These are phyloP conservation scores for Solanum ossicruentum DNA, from an alignment of 257 asterid genomes.

Conservation along the genomic window DNA sequence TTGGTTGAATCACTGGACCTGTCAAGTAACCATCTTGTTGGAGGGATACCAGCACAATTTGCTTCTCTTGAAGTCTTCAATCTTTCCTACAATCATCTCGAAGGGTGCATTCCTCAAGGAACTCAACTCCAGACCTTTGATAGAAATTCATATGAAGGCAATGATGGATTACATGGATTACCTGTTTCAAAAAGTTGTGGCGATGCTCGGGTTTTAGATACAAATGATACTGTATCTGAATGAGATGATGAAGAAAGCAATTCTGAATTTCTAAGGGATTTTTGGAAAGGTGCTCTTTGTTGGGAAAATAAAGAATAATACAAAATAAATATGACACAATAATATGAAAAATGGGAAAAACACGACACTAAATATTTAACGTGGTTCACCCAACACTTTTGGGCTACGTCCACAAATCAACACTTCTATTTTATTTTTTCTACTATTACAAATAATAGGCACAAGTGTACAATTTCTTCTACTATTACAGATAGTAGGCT, in stretches of 20 bases:
- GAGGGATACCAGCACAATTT: not conserved
- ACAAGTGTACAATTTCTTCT: too few relatives aligned
- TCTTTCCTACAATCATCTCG: not conserved
- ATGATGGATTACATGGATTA: not conserved
- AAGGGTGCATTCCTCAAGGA: not conserved
- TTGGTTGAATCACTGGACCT: not conserved
- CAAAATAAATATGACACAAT: too few relatives aligned
- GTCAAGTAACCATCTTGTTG: not conserved
- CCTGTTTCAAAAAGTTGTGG: not conserved
- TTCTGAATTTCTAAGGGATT: not conserved
- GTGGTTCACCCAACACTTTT: too few relatives aligned
- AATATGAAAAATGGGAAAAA: too few relatives aligned
- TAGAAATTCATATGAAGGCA: not conserved
- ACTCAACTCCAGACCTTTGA: not conserved
- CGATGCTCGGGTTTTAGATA: not conserved
- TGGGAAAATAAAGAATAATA: too few relatives aligned
- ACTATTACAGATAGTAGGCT: too few relatives aligned
- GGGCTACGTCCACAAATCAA: too few relatives aligned
- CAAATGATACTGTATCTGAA: too few relatives aligned
- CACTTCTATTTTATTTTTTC: too few relatives aligned
- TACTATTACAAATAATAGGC: too few relatives aligned
- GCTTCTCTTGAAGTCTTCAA: not conserved
- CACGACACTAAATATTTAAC: too few relatives aligned
- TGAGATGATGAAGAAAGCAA: not conserved
- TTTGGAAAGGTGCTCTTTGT: not conserved